phyloP scores from a whole-genome alignment of 495 filamentous ascomycete genomes.

The Chaetomium tenue region DNA sequence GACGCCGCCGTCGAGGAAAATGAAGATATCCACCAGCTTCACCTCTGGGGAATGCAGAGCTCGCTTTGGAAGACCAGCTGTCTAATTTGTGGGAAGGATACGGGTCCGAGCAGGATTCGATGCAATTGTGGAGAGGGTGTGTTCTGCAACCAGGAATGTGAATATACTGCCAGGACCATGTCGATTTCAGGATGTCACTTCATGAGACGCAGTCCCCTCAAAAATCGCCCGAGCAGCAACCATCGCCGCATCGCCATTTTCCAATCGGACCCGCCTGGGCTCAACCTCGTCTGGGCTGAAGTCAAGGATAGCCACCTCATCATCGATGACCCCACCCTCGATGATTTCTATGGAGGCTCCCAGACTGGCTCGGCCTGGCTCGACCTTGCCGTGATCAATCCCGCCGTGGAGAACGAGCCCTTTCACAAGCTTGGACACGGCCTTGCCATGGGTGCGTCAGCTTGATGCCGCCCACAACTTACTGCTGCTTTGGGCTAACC shows the following conservation, averaged over 20 bases:
- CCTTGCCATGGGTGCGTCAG: not conserved
- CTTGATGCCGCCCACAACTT: not conserved
- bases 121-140: not conserved
- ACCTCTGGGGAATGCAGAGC: constrained; percentile 4
- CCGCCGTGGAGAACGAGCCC: not conserved
- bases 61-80: not conserved
- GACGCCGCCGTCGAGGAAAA: constrained; percentile 6
- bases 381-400: constrained; percentile 9
- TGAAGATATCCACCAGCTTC: constrained; percentile 2
- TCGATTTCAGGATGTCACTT: not conserved
- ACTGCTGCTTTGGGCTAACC: not conserved
- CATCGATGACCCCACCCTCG: constrained; percentile 1
- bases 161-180: too few species aligned
- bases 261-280: not conserved
- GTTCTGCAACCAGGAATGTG: not conserved
- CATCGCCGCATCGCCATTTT: constrained; percentile 6
- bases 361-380: not conserved
- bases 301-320: constrained; percentile 10
- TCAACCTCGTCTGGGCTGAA: constrained; percentile 5
- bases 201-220: not conserved
- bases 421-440: constrained; percentile 11
- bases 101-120: not conserved
- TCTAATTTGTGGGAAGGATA: not conserved
- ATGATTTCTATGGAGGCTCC: not conserved
- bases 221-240: constrained; percentile 3